A percentile compares a stretch with the other conserved stretches of the same genome.
Conservation (phyloP, 495 filamentous ascomycete genomes). For the Chaetomium fimeti region DNA sequence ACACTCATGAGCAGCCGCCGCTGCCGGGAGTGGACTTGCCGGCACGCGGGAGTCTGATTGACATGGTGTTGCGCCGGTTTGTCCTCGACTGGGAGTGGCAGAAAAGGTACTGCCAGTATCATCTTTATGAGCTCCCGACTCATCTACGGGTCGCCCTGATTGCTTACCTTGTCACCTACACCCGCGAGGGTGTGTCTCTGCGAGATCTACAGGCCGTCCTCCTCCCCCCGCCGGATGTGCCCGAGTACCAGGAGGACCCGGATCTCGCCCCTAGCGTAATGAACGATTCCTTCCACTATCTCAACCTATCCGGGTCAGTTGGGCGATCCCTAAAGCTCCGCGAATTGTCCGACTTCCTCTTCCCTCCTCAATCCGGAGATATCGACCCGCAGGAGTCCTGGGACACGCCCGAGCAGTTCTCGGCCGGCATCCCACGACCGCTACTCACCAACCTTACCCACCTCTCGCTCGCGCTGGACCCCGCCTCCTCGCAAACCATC, state of each 20-base stretch:
- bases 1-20: conserved; percentile 25
- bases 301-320: conserved; percentile 65
- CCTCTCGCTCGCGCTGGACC: conserved; percentile 54
- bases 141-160: conserved; percentile 62
- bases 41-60: conserved; percentile 52
- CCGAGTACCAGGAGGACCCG: conserved; percentile 34
- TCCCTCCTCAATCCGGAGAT: conserved; percentile 25
- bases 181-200: conserved; percentile 46
- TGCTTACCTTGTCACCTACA: conserved; percentile 58
- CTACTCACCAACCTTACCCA: conserved; percentile 54
- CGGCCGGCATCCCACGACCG: conserved; percentile 31
- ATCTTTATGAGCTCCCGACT: conserved; percentile 61
- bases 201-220: conserved; percentile 44
- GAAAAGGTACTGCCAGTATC: conserved; percentile 62
- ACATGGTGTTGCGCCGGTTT: conserved; percentile 58
- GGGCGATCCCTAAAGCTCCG: conserved; percentile 59
- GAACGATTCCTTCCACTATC: conserved; percentile 53
- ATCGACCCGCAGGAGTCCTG: conserved; percentile 32
- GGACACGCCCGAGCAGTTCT: conserved; percentile 37
- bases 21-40: conserved; percentile 44
- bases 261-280: conserved; percentile 34
- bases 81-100: conserved; percentile 70
- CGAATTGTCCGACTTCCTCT: conserved; percentile 57
- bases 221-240: conserved; percentile 34
- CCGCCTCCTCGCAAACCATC: conserved; percentile 29